Evolutionary conservation across 148 eudicot species (phyloP).

Genomic region (Cornus controversa): DNA sequence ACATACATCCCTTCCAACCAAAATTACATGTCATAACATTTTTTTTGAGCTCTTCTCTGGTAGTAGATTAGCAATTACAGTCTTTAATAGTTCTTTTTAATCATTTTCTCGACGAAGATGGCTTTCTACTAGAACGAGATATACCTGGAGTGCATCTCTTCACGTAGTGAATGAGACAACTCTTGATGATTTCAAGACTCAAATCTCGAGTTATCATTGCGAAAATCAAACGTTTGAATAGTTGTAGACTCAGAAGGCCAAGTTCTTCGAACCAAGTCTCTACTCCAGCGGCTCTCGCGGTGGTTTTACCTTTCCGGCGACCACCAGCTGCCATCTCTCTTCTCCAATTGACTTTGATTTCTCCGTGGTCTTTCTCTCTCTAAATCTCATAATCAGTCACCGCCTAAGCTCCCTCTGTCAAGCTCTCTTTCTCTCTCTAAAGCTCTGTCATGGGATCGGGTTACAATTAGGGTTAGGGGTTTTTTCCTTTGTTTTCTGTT

Average conservation of each 20-base stretch:
- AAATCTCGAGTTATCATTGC: constrained; percentile 54
- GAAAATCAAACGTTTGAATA: constrained; percentile 56
- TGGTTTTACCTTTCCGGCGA: constrained; percentile 9
- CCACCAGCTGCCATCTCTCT: too few species aligned
- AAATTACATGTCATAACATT: too few species aligned
- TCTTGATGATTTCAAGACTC: constrained; percentile 64
- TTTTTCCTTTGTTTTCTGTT: too few species aligned
- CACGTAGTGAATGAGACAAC: constrained; percentile 62
- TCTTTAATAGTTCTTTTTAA: constrained; percentile 70
- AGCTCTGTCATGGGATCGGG: too few species aligned
- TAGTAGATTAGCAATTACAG: constrained; percentile 49
- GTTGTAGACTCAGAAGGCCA: constrained; percentile 34
- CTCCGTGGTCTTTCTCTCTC: too few species aligned
- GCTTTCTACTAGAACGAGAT: constrained; percentile 52
- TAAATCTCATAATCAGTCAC: too few species aligned
- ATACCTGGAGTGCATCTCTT: constrained; percentile 70
- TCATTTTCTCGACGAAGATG: constrained; percentile 55
- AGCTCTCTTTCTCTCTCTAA: too few species aligned
- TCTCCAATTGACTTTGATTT: too few species aligned
- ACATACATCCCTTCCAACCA: too few species aligned
- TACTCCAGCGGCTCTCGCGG: constrained; percentile 4
- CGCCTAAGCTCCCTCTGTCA: too few species aligned
- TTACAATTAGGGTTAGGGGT: too few species aligned
- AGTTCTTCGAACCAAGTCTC: constrained; percentile 78
- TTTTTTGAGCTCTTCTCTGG: constrained; percentile 38